A percentile compares a stretch with the other conserved stretches of the same genome.
Conservation (phyloP, 306 rosid species). For the Arachis stenosperma region DNA sequence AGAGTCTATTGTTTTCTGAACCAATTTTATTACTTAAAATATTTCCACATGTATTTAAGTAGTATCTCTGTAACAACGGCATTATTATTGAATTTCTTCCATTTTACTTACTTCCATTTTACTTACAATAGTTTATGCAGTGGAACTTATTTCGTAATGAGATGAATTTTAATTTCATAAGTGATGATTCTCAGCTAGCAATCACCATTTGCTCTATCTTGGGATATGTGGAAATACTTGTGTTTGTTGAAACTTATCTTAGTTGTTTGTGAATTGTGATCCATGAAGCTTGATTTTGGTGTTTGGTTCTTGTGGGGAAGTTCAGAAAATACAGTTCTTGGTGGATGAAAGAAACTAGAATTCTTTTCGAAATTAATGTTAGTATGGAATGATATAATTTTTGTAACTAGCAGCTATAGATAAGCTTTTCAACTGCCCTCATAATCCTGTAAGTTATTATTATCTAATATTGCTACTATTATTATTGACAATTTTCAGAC, state of each 20-base stretch:
- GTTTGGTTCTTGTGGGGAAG: conserved; percentile 15
- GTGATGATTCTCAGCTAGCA: not conserved
- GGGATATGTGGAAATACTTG: not conserved
- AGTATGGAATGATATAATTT: conserved; percentile 9
- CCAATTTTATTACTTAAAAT: not conserved
- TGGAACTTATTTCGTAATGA: conserved; percentile 27
- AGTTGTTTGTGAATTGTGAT: conserved; percentile 2
- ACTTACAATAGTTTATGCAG: not conserved
- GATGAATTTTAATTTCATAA: not conserved
- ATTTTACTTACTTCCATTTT: not conserved
- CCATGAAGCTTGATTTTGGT: not conserved
- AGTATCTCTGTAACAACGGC: not conserved
- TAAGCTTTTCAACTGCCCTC: conserved; percentile 3
- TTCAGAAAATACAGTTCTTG: not conserved
- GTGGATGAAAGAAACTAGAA: conserved; percentile 6
- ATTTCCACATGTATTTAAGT: conserved; percentile 17
- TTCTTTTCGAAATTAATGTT: not conserved
- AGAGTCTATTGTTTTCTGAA: not conserved
- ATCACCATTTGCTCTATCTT: conserved; percentile 11
- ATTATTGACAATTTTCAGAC: conserved; percentile 9
- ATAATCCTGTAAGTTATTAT: not conserved
- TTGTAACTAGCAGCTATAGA: conserved; percentile 2
- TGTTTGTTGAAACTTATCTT: conserved; percentile 18
- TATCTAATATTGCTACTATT: too few relatives aligned
- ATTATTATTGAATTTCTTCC: conserved; percentile 20